Evolutionary conservation across 208 protist species (phyloP).

Genomic region (Novymonas esmeraldas): DNA sequence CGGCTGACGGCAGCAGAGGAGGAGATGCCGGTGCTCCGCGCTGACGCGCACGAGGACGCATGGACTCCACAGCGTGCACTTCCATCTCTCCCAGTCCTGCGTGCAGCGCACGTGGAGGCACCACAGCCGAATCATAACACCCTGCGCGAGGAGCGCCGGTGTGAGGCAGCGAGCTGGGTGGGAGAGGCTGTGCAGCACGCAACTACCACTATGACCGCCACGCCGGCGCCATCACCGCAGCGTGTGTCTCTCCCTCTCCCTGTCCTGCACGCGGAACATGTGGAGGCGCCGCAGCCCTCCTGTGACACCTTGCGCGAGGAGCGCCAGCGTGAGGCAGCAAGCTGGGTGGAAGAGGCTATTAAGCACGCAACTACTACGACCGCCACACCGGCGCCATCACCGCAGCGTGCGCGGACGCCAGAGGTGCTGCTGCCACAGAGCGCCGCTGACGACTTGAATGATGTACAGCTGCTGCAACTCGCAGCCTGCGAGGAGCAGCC

Average conservation of each 20-base stretch:
- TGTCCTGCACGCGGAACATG: not conserved
- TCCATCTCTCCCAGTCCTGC: too few relatives aligned
- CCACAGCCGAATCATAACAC: not conserved
- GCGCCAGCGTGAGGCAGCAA: not conserved
- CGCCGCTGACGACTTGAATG: too few relatives aligned
- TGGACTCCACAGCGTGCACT: not conserved
- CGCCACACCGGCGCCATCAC: too few relatives aligned
- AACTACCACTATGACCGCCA: too few relatives aligned
- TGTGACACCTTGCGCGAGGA: not conserved
- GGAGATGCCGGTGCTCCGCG: too few relatives aligned
- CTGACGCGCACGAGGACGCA: not conserved
- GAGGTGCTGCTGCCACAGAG: too few relatives aligned
- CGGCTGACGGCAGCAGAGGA: not conserved
- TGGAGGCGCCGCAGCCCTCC: not conserved
- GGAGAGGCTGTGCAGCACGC: not conserved
- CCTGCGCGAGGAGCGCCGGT: not conserved
- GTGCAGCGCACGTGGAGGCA: not conserved
- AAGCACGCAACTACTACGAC: too few relatives aligned
- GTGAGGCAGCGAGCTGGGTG: not conserved
- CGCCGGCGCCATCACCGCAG: not conserved
- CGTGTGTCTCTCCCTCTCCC: too few relatives aligned
- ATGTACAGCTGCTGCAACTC: too few relatives aligned
- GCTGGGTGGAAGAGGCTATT: not conserved
- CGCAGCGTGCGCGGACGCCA: too few relatives aligned
- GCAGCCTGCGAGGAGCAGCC: too few relatives aligned